Evolutionary conservation across 1,284 basidiomycete genomes (phyloP).

Genomic region (Schizopora paradoxa): DNA sequence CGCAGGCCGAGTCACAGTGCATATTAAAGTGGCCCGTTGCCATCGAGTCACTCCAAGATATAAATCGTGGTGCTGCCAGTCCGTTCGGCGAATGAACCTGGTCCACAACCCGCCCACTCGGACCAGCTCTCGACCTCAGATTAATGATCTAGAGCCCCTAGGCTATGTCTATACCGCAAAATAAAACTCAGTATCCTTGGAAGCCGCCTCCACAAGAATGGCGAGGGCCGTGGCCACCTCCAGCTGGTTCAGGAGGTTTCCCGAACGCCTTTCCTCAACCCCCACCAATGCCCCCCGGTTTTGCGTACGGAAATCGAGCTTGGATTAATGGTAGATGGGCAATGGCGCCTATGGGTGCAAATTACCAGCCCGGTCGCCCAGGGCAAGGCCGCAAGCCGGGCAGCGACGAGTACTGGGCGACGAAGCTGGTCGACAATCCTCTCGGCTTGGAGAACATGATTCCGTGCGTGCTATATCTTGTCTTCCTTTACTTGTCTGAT

Average conservation of each 20-base stretch:
- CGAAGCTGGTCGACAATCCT: constrained; percentile 47
- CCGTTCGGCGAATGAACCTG: too few species aligned
- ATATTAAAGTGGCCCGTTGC: too few species aligned
- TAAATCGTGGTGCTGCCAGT: too few species aligned
- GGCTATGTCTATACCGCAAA: too few species aligned
- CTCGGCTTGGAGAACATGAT: constrained; percentile 63
- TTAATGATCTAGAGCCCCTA: too few species aligned
- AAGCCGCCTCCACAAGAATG: not conserved
- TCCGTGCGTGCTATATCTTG: constrained; percentile 39
- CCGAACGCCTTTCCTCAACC: not conserved
- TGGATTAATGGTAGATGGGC: constrained; percentile 6
- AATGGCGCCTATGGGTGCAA: not conserved
- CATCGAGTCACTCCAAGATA: too few species aligned
- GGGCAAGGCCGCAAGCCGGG: not conserved
- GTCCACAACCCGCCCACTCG: too few species aligned
- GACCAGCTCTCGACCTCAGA: too few species aligned
- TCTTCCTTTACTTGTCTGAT: not conserved
- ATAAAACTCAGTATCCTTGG: too few species aligned
- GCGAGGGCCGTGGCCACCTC: not conserved
- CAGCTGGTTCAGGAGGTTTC: not conserved
- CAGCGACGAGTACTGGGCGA: constrained; percentile 15
- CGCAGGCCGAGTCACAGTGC: too few species aligned
- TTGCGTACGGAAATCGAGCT: constrained; percentile 6
- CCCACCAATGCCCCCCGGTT: constrained; percentile 7
- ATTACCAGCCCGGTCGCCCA: not conserved